Evolutionary conservation across 352 stramenopile genomes (phyloP), one percentile per base, ranked within the genome.

Genomic region (Phytopythium delawarense): DNA sequence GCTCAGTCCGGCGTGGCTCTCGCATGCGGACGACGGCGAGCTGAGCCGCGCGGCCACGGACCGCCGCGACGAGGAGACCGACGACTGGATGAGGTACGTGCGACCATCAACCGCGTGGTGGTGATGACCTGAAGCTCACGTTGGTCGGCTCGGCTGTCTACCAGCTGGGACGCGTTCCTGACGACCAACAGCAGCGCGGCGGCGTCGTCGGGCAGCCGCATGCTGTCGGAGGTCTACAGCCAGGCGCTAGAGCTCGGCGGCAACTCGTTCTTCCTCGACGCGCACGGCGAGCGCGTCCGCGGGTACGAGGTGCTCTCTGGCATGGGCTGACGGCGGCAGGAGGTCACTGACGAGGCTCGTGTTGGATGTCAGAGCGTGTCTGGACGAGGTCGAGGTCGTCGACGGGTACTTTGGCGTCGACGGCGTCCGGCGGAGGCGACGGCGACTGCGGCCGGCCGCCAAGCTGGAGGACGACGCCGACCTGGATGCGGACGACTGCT

Each of bases 151-250:
- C 28, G 28, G 28, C 28, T 32, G 28, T 7, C 28, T 75, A 40
- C 37, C 58, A 83, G 75, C 39, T 86, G 65, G 74, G 66, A 81
- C 45, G 46, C 60, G 18, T 75, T 80, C 63, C 53, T 72, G 37
- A 69, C 81, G 23, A 68, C 76, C 25, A 76, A 70, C 35, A 84
- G 68, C 50, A 71, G 58, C 42, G 72, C 76, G 16, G 78, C 72
- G 18, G 81, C 77, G 23, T 92, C 83, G 4, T 80, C 78, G 2
- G 85, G 86, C 15, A 87, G 81, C 61, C 84, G 84, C 49, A 67
- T 94, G 73, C 67, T 94, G 23, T 92, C 84, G 25, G 74, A 86
- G 34, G 88, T 91, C 62, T 94, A 92, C 72, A 91, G 86, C 63
- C 80, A 84, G 56, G 71, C 91, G 56, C 70, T 94, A 21, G 84